Percentiles rank a stretch among this genome's conserved stretches.
Conservation (phyloP, 73 alveolate genomes). For the Paramecium primaurelia region DNA sequence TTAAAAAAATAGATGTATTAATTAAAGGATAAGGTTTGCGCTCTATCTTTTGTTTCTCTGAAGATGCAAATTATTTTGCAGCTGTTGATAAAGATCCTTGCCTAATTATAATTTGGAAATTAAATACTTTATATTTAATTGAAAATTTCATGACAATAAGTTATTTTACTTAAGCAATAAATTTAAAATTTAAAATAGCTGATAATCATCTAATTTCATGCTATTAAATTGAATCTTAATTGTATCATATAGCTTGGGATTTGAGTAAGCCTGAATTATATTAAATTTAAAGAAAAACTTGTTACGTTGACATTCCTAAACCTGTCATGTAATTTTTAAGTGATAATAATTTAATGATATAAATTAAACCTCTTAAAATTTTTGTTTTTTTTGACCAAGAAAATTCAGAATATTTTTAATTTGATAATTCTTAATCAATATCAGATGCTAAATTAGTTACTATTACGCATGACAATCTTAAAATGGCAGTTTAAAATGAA, state of each 20-base stretch:
- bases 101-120: neutral
- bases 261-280: too few species aligned
- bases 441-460: neutral
- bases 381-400: too few species aligned
- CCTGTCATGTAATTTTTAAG: too few species aligned
- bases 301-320: too few species aligned
- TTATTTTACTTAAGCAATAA: neutral
- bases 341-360: too few species aligned
- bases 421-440: neutral
- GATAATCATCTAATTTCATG: neutral
- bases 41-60: neutral
- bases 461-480: neutral
- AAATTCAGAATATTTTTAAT: too few species aligned
- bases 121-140: neutral
- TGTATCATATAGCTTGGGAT: too few species aligned
- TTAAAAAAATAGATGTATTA: neutral
- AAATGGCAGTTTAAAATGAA: neutral
- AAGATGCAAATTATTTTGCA: neutral
- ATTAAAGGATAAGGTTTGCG: neutral
- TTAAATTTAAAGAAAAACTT: too few species aligned
- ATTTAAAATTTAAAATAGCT: neutral
- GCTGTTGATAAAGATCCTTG: neutral
- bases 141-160: neutral
- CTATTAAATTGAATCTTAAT: too few species aligned
- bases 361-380: too few species aligned